These are phyloP conservation scores for Ustilago cynodontis DNA, from an alignment of 1,284 basidiomycete genomes.

Conservation along the genomic window DNA sequence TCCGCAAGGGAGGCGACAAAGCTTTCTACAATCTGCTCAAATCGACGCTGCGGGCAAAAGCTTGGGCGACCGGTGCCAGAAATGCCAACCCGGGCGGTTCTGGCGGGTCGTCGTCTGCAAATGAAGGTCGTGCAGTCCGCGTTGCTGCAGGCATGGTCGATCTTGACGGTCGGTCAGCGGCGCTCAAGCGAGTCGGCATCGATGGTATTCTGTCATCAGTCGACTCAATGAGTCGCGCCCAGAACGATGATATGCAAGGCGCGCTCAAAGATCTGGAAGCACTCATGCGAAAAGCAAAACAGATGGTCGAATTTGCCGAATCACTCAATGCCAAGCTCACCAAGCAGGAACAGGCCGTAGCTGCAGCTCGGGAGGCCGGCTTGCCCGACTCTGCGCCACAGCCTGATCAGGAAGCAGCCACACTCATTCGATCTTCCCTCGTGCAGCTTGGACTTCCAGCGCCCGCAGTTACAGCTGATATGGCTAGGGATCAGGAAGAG, in stretches of 20 bases:
- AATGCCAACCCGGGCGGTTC: not conserved
- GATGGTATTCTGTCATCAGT: conserved; percentile 43
- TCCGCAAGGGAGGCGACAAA: conserved; percentile 90
- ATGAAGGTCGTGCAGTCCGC: conserved; percentile 20
- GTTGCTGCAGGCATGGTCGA: conserved; percentile 41
- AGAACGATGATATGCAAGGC: conserved; percentile 79
- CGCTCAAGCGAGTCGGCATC: conserved; percentile 51
- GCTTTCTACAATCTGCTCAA: conserved; percentile 84
- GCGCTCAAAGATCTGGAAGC: conserved; percentile 90
- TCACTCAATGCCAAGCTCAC: conserved; percentile 87
- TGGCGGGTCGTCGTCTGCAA: not conserved
- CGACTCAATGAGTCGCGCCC: conserved; percentile 73
- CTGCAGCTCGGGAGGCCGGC: conserved; percentile 38
- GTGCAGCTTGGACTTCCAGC: conserved; percentile 87
- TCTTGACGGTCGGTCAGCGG: conserved; percentile 51
- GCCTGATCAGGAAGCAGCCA: conserved; percentile 73
- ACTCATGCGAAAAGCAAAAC: conserved; percentile 89
- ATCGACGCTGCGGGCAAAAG: conserved; percentile 80
- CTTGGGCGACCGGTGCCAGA: conserved; percentile 74
- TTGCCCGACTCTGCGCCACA: conserved; percentile 21
- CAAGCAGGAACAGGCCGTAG: conserved; percentile 72
- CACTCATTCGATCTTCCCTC: conserved; percentile 82
- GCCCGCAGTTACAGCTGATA: conserved; percentile 86
- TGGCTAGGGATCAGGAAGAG: conserved; percentile 83
- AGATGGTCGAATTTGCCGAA: conserved; percentile 89